Evolutionary conservation across 1,284 basidiomycete species (phyloP).

Genomic region (Cryptococcus hybrid): DNA sequence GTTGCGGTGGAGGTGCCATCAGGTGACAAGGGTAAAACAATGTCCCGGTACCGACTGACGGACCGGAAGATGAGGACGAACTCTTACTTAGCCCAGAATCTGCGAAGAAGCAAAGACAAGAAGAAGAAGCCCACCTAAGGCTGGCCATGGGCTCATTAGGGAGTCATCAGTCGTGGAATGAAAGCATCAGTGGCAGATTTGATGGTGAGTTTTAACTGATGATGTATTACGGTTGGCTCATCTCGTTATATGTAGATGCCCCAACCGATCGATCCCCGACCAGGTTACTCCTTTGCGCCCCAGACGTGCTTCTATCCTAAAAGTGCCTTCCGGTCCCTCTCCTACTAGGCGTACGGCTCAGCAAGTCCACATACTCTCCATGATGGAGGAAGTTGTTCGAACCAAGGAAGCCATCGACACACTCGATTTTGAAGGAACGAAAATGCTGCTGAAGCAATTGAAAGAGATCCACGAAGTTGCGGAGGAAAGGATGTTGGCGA

Average conservation of each 20-base stretch:
- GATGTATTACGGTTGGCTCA: no score
- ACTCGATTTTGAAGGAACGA: slow-evolving; percentile 32
- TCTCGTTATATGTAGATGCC: slow-evolving; percentile 3
- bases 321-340: slow-evolving; percentile 4
- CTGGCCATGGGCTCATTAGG: neutral
- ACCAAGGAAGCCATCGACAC: slow-evolving; percentile 19
- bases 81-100: slow-evolving; percentile 27
- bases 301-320: neutral
- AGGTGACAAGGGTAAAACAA: neutral
- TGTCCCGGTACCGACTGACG: neutral
- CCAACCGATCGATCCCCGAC: slow-evolving; percentile 3
- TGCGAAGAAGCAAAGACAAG: slow-evolving; percentile 17
- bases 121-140: slow-evolving; percentile 23
- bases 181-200: slow-evolving; percentile 23
- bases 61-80: slow-evolving; percentile 19
- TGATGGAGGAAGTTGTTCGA: slow-evolving; percentile 24
- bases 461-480: slow-evolving; percentile 30
- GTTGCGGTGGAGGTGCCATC: neutral
- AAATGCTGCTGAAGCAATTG: slow-evolving; percentile 21
- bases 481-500: slow-evolving; percentile 12
- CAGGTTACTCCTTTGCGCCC: neutral
- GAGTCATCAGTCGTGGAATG: slow-evolving; percentile 2
- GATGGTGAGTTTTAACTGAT: slow-evolving; percentile 15
- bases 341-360: slow-evolving; percentile 22
- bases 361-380: slow-evolving; percentile 26